These are phyloP conservation scores for Fusarium multiceps DNA, from an alignment of 2,329 filamentous ascomycete species.

Conservation along the genomic window DNA sequence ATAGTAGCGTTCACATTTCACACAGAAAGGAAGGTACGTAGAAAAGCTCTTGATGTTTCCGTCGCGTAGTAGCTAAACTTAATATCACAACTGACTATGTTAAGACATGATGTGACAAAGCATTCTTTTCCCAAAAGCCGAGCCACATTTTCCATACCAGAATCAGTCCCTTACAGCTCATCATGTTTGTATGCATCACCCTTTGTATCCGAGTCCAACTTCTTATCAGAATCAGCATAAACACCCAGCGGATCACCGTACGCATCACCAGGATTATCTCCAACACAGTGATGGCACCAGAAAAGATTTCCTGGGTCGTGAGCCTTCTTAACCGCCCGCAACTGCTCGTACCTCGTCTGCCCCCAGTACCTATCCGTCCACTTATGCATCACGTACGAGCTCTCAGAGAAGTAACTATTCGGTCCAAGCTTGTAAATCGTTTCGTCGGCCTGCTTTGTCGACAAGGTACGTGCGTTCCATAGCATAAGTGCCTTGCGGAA, in stretches of 20 bases:
- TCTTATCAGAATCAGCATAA: background rate
- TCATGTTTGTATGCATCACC: background rate
- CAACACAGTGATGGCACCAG: constrained; percentile 18
- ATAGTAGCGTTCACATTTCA: accelerated
- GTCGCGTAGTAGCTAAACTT: no score
- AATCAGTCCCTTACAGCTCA: background rate
- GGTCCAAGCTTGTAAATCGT: constrained; percentile 2
- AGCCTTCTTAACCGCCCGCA: constrained; percentile 2
- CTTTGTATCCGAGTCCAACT: background rate
- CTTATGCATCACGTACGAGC: constrained; percentile 13
- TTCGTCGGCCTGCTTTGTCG: background rate
- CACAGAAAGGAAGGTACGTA: no score
- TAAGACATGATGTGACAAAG: no score
- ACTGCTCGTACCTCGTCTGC: background rate
- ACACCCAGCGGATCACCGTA: background rate
- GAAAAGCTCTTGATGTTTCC: no score
- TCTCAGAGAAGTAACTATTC: constrained; percentile 15
- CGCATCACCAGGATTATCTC: background rate
- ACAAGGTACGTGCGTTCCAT: constrained; percentile 2
- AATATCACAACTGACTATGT: no score
- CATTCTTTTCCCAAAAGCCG: no score
- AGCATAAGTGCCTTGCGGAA: constrained; percentile 5
- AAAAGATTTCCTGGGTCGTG: background rate
- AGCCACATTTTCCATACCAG: no score
- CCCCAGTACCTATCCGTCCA: constrained; percentile 12